Conservation (phyloP, 2,329 filamentous ascomycete genomes). For the Xylariomycetidae sp. region DNA sequence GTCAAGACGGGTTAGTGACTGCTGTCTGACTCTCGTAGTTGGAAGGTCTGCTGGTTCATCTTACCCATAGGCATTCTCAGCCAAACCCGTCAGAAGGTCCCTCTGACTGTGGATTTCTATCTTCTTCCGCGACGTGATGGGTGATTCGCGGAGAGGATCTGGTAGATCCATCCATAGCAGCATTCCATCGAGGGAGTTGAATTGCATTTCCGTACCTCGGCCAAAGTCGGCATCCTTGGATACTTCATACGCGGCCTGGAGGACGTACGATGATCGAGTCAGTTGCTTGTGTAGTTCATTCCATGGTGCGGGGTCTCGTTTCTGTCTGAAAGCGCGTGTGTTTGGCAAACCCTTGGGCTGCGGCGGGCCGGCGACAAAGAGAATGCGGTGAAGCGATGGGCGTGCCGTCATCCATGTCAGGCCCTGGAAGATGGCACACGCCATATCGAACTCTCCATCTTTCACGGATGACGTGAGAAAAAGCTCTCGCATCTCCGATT, state of each 20-base stretch:
- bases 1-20: constrained; percentile 4
- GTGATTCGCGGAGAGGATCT: constrained; percentile 47
- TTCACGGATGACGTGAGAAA: constrained; percentile 52
- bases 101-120: constrained; percentile 51
- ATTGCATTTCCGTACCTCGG: constrained; percentile 28
- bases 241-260: constrained; percentile 53
- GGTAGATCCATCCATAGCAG: constrained; percentile 58
- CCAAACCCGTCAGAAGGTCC: constrained; percentile 42
- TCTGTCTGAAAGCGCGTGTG: constrained; percentile 16
- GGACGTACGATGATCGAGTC: constrained; percentile 50
- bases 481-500: constrained; percentile 51
- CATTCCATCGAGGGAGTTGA: constrained; percentile 41
- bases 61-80: constrained; percentile 50
- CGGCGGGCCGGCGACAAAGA: constrained; percentile 48
- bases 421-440: constrained; percentile 51
- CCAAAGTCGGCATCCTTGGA: constrained; percentile 44
- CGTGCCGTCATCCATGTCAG: constrained; percentile 53
- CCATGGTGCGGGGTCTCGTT: constrained; percentile 34
- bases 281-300: constrained; percentile 51
- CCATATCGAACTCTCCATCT: constrained; percentile 43
- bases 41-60: constrained; percentile 10
- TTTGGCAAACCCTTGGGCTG: constrained; percentile 42
- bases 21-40: not conserved
- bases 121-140: constrained; percentile 49
- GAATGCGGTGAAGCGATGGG: constrained; percentile 44